These are phyloP conservation scores for Shiraia sp. DNA, from an alignment of 2,329 filamentous ascomycete species.

Conservation along the genomic window DNA sequence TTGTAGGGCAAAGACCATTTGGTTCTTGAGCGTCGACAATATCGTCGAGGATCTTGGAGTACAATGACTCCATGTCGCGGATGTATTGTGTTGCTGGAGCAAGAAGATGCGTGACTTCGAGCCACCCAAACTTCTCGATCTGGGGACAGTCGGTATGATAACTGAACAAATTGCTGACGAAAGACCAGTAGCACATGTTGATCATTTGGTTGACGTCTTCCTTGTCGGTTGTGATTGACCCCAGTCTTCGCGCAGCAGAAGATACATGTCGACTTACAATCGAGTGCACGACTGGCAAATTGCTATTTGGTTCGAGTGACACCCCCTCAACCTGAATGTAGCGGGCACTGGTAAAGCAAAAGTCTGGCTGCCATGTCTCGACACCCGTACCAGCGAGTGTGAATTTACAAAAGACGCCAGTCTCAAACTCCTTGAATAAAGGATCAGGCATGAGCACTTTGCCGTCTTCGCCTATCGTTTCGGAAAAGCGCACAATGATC, in stretches of 20 bases:
- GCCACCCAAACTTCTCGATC: slow-evolving; percentile 53
- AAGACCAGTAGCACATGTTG: slow-evolving; percentile 52
- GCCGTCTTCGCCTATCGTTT: slow-evolving; percentile 35
- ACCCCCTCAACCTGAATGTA: slow-evolving; percentile 50
- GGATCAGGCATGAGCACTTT: slow-evolving; percentile 49
- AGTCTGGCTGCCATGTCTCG: slow-evolving; percentile 48
- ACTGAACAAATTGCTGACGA: slow-evolving; percentile 36
- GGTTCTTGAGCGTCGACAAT: slow-evolving; percentile 53
- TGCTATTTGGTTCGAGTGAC: slow-evolving; percentile 21
- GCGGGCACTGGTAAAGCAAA: slow-evolving; percentile 49
- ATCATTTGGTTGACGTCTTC: slow-evolving; percentile 49
- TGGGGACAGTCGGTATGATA: slow-evolving; percentile 51
- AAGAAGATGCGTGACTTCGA: slow-evolving; percentile 53
- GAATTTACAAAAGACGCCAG: slow-evolving; percentile 47
- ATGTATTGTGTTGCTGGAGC: slow-evolving; percentile 53
- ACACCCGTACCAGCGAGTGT: slow-evolving; percentile 34
- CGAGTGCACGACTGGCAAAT: slow-evolving; percentile 42
- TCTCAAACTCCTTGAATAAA: slow-evolving; percentile 45
- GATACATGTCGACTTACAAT: slow-evolving; percentile 46
- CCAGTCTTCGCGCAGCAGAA: slow-evolving; percentile 44
- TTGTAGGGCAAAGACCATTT: slow-evolving; percentile 51
- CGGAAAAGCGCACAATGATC: slow-evolving; percentile 36
- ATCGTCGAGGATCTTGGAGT: slow-evolving; percentile 54
- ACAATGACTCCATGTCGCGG: slow-evolving; percentile 52
- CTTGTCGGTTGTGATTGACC: slow-evolving; percentile 46